These are phyloP conservation scores for Suillus tomentosus DNA, from an alignment of 768 basidiomycete species.

Conservation along the genomic window DNA sequence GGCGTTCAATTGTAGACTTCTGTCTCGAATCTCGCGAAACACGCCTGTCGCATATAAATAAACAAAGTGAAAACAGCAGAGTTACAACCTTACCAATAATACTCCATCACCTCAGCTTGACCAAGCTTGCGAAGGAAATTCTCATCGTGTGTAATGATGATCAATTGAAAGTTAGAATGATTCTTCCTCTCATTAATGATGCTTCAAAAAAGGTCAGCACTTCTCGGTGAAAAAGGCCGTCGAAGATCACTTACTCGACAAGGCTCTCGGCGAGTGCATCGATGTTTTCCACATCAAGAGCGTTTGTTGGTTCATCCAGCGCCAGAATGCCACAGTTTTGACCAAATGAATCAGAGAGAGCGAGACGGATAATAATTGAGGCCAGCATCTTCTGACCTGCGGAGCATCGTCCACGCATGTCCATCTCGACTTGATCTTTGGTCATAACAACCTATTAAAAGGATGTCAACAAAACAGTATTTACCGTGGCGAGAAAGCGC, in stretches of 20 bases:
- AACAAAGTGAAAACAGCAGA: not conserved
- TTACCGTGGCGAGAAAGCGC: constrained; percentile 22
- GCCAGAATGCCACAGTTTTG: constrained; percentile 98
- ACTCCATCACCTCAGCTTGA: constrained; percentile 89
- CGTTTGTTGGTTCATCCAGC: constrained; percentile 97
- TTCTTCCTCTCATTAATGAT: constrained; percentile 92
- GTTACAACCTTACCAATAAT: constrained; percentile 72
- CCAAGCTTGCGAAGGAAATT: constrained; percentile 90
- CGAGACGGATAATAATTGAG: constrained; percentile 96
- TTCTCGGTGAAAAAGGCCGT: constrained; percentile 6
- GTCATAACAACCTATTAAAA: constrained; percentile 89
- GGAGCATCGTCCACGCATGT: constrained; percentile 98
- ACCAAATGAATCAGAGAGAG: constrained; percentile 95
- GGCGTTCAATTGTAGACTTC: constrained; percentile 76
- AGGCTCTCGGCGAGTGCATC: constrained; percentile 90
- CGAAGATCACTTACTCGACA: constrained; percentile 68
- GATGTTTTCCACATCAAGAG: constrained; percentile 94
- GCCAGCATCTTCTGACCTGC: constrained; percentile 99
- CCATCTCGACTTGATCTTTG: constrained; percentile 99
- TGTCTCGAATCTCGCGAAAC: constrained; percentile 71
- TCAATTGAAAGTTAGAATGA: constrained; percentile 92
- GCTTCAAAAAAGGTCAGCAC: constrained; percentile 40
- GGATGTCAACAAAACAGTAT: constrained; percentile 19
- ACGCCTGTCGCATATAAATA: constrained; percentile 54
- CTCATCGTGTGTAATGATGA: constrained; percentile 97